phyloP scores from a whole-genome alignment of 2,329 filamentous ascomycete genomes.

The Immersiporthe knoxdaviesiana region DNA sequence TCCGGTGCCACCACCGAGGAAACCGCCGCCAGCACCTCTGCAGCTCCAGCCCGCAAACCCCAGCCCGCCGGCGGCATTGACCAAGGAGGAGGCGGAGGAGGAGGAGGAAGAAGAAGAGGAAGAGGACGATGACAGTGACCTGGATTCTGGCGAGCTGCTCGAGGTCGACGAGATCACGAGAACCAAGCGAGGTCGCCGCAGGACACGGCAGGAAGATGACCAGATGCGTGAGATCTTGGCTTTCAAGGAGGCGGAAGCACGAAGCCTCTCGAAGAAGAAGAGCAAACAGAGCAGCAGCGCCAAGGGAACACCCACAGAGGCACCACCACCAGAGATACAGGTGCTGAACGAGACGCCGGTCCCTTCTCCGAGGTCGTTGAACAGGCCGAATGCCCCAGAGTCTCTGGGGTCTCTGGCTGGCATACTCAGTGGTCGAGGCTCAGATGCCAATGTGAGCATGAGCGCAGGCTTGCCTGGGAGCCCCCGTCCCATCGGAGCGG shows the following conservation, averaged over 20 bases:
- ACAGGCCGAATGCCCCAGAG: slow-evolving; percentile 42
- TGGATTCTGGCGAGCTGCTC: slow-evolving; percentile 80
- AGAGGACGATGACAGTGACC: slow-evolving; percentile 67
- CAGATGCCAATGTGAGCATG: slow-evolving; percentile 53
- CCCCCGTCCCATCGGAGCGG: slow-evolving; percentile 59
- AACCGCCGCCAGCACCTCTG: slow-evolving; percentile 83
- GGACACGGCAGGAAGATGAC: slow-evolving; percentile 88
- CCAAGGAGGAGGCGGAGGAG: slow-evolving; percentile 66
- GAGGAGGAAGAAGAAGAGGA: slow-evolving; percentile 64
- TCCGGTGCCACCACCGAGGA: slow-evolving; percentile 68
- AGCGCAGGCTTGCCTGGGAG: slow-evolving; percentile 65
- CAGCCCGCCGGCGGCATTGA: slow-evolving; percentile 34
- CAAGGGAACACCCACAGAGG: slow-evolving; percentile 49
- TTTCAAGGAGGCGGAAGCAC: slow-evolving; percentile 67
- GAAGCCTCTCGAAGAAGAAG: slow-evolving; percentile 77
- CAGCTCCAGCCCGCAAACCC: slow-evolving; percentile 61
- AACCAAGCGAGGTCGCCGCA: slow-evolving; percentile 72
- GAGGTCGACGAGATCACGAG: slow-evolving; percentile 68
- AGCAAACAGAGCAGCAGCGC: slow-evolving; percentile 61
- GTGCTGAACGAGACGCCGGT: slow-evolving; percentile 44
- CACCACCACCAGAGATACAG: slow-evolving; percentile 35
- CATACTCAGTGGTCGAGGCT: slow-evolving; percentile 47
- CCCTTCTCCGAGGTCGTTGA: slow-evolving; percentile 41
- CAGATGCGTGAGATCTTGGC: slow-evolving; percentile 72
- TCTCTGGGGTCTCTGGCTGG: slow-evolving; percentile 57